Percentiles rank a stretch among this genome's conserved stretches.
These are phyloP conservation scores for Leccinum fibrillosum DNA, from an alignment of 768 basidiomycete genomes.

Conservation along the genomic window DNA sequence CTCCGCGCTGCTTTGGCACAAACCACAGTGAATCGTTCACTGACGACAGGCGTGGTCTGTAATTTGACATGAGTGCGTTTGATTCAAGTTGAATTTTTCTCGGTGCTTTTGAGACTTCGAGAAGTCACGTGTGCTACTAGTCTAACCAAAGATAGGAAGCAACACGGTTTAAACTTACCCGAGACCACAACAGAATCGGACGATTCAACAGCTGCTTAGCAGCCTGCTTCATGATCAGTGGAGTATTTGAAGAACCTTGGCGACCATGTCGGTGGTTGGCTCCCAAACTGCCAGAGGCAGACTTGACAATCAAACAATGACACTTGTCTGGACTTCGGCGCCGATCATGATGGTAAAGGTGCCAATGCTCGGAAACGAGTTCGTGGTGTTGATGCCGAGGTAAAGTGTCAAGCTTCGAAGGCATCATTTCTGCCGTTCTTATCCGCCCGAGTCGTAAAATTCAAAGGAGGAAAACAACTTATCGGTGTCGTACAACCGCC, in stretches of 20 bases:
- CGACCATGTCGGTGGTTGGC: neutral
- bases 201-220: no score
- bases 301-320: neutral
- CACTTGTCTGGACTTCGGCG: neutral
- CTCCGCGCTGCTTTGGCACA: conserved; percentile 36
- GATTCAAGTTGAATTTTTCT: neutral
- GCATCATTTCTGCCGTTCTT: no score
- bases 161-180: no score
- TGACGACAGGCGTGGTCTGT: conserved; percentile 20
- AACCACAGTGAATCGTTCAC: conserved; percentile 18
- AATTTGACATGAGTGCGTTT: conserved; percentile 36
- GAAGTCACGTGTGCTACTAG: neutral
- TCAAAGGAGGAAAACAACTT: no score
- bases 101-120: neutral
- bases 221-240: no score
- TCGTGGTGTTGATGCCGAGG: no score
- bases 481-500: neutral
- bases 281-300: neutral
- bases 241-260: neutral
- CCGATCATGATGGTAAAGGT: neutral
- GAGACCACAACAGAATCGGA: no score
- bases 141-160: neutral
- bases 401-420: no score
- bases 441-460: no score
- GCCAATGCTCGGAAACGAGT: no score